Conservation (phyloP, 805 yeast species). For the Candida piceae region DNA sequence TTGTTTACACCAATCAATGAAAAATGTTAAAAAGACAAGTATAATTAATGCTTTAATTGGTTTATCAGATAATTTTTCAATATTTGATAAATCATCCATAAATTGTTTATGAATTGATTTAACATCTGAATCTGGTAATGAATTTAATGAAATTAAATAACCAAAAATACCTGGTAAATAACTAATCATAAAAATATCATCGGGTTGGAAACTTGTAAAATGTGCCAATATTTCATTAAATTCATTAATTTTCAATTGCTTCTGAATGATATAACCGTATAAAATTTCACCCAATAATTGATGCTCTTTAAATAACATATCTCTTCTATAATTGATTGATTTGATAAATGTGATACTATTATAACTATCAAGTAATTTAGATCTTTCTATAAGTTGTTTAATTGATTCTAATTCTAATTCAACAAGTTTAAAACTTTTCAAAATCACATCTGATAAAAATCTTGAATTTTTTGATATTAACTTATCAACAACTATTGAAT, state of each 20-base stretch:
- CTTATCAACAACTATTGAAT: background rate
- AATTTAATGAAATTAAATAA: constrained; percentile 38
- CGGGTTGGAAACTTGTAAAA: constrained; percentile 43
- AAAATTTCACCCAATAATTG: constrained; percentile 66
- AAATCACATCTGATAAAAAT: constrained; percentile 35
- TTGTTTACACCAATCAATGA: constrained; percentile 64
- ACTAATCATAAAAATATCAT: constrained; percentile 62
- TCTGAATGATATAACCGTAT: constrained; percentile 42
- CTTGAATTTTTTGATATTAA: constrained; percentile 6
- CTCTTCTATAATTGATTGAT: constrained; percentile 52
- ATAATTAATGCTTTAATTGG: constrained; percentile 47
- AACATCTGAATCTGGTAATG: constrained; percentile 33
- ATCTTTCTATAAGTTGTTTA: constrained; percentile 45
- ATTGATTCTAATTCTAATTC: constrained; percentile 53
- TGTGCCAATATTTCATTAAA: constrained; percentile 40
- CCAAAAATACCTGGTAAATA: constrained; percentile 56
- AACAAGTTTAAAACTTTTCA: constrained; percentile 53
- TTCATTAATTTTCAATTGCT: constrained; percentile 28
- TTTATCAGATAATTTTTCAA: constrained; percentile 38
- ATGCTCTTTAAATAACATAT: constrained; percentile 59
- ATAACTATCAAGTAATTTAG: constrained; percentile 49
- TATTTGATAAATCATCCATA: constrained; percentile 32
- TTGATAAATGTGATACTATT: constrained; percentile 40
- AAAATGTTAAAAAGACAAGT: constrained; percentile 49
- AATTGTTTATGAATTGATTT: constrained; percentile 34